phyloP scores from a whole-genome alignment of 169 alveolate species.

The Cyclospora cayetanensis region DNA sequence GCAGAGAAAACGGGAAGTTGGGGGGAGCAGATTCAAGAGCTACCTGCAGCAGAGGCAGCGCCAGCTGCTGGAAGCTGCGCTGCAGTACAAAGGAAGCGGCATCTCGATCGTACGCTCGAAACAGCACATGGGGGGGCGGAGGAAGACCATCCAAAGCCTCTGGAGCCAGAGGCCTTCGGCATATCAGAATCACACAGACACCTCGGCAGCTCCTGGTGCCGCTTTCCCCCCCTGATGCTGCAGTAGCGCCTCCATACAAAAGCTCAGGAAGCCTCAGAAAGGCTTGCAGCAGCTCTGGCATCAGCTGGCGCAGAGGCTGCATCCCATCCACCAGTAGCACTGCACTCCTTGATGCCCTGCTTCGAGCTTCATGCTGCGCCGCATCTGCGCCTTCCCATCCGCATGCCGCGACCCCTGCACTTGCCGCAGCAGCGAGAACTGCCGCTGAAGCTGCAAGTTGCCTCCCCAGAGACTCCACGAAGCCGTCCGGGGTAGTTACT shows the following conservation, averaged over 20 bases:
- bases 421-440: not conserved
- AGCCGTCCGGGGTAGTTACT: not conserved
- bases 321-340: constrained; percentile 50
- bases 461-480: not conserved
- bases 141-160: constrained; percentile 30
- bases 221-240: not conserved
- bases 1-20: not conserved
- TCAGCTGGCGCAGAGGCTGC: constrained; percentile 26
- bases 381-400: not conserved
- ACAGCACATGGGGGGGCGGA: constrained; percentile 23
- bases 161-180: constrained; percentile 33
- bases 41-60: constrained; percentile 53
- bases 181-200: constrained; percentile 12
- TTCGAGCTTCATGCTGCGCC: constrained; percentile 20
- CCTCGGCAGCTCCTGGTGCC: not conserved
- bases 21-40: not conserved
- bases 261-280: constrained; percentile 67
- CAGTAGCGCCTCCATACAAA: not conserved
- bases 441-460: not conserved
- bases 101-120: not conserved
- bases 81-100: constrained; percentile 40
- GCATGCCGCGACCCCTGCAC: constrained; percentile 16
- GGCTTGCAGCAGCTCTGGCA: constrained; percentile 68
- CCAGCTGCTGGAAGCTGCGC: constrained; percentile 45
- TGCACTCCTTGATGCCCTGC: not conserved